Evolutionary conservation across 352 stramenopile genomes (phyloP), one percentile per base, ranked within the genome.

Genomic region (Phytophthora cactorum): DNA sequence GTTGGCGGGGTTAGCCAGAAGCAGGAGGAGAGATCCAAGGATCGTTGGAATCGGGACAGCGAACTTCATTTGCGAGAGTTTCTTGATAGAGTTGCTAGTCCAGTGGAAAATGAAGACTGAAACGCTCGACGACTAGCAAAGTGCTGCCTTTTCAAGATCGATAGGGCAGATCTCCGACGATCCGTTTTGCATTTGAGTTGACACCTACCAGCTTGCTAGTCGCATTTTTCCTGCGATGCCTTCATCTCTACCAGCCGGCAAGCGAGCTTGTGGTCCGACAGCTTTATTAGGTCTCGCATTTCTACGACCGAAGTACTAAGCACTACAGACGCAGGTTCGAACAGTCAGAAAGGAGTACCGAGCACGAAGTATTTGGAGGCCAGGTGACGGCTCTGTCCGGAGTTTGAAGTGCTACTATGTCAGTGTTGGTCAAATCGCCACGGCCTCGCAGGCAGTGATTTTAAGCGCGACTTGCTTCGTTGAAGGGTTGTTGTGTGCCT

Each of bases 81-180:
- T 22, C 17, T 22, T 22, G 17, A 22, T 22, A 22, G 17, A 22
- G 17, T 22, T 22, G 17, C 17, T 22, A 22, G 27, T 43, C 4
- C 43, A 55, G 25, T n/a, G 34, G 32, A 68, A 63, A 67, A 22
- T 54, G 59, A 25, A 49, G 43, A 62, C 49, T 67, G 51, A 62
- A 14, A 36, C 44, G 28, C 15, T 58, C 5, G 22, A 22, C 31
- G 28, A 53, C 47, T 52, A 55, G n/a, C 15, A 32, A 58, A 52
- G 15, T n/a, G 32, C 4, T 15, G 36, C 36, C 14, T 43, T 46
- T 46, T 46, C 39, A 9, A 27, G 44, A n/a, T 22, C 31, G 11
- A 27, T 27, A 22, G 32, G 14, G 51, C 17, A 47, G 39, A 15
- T 46, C 39, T 46, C 15, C 39, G 32, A 32, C 34, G 51, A 58